Evolutionary conservation across 2,329 filamentous ascomycete species (phyloP), one percentile per base, ranked within the genome.

Genomic region (Neofusicoccum cordaticola): DNA sequence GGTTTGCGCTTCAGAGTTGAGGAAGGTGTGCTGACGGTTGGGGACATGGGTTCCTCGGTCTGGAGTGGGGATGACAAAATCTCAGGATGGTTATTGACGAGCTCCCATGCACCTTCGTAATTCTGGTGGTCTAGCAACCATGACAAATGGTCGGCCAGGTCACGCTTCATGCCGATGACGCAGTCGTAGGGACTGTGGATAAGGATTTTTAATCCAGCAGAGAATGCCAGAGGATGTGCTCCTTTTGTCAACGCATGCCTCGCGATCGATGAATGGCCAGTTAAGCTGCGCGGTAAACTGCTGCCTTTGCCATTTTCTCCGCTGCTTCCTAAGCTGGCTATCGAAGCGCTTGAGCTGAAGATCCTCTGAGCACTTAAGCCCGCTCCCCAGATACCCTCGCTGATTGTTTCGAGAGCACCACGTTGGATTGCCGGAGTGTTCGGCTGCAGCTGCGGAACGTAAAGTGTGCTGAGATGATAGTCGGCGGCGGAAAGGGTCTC

Each of bases 171-270:
- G 0, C 92, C 92, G 63, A 97, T 81, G n/a, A 98, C 90, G 71
- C 93, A 98, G 77, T 99, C 95, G 73, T 96, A 99, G 0, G 95
- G 95, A 71, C 93, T 97, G 72, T 97, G 93, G 45, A 99, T 92
- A 74, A 97, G 97, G 15, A 99, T 90, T 72, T 98, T 91, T 69
- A 89, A 82, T 6, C 88, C 88, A 42, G 84, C 81, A 9, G 83
- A 82, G 4, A 80, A 77, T 17, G 80, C 79, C 68, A 84, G 80
- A 52, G 81, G 83, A 68, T 84, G 82, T 13, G 76, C 73, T 42
- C 70, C 74, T n/a, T 63, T 63, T 37, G 44, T n/a, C 19, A 63
- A 37, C 27, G 44, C 41, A 3, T 52, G 44, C 35, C 27, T 64
- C 7, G 63, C 27, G 9, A 60, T 45, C 11, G 61, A 12, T 19